Conservation (phyloP, 352 stramenopile species). For the Aphanomyces cochlioides region DNA sequence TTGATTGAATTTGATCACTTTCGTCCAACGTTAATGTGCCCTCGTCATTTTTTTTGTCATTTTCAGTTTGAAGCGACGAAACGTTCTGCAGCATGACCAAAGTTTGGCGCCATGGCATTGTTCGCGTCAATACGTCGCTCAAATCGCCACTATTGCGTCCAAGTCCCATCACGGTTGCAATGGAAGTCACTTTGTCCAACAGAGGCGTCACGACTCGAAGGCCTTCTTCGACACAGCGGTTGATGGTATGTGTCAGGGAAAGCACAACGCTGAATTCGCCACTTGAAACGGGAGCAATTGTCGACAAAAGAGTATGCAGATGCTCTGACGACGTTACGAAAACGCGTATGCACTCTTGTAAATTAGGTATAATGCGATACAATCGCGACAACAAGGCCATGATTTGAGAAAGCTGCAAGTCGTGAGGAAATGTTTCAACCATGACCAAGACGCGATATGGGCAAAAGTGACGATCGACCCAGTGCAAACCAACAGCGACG, state of each 20-base stretch:
- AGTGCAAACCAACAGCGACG: conserved; percentile 13
- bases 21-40: neutral
- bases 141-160: too few species aligned
- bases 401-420: conserved; percentile 14
- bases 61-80: neutral
- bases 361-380: neutral
- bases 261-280: neutral
- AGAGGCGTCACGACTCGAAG: neutral
- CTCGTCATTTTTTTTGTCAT: conserved; percentile 2
- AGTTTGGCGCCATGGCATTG: conserved; percentile 12
- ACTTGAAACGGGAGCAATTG: neutral
- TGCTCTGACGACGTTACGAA: conserved; percentile 20
- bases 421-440: conserved; percentile 23
- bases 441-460: conserved; percentile 10
- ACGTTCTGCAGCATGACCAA: conserved; percentile 22
- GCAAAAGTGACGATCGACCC: conserved; percentile 13
- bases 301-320: conserved; percentile 3
- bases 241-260: neutral
- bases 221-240: neutral
- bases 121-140: neutral
- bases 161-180: too few species aligned
- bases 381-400: conserved; percentile 22
- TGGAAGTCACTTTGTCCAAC: conserved; percentile 5
- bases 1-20: neutral
- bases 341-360: conserved; percentile 7